These are phyloP conservation scores for Pythium brachiatum DNA, from an alignment of 352 stramenopile species.

Conservation along the genomic window DNA sequence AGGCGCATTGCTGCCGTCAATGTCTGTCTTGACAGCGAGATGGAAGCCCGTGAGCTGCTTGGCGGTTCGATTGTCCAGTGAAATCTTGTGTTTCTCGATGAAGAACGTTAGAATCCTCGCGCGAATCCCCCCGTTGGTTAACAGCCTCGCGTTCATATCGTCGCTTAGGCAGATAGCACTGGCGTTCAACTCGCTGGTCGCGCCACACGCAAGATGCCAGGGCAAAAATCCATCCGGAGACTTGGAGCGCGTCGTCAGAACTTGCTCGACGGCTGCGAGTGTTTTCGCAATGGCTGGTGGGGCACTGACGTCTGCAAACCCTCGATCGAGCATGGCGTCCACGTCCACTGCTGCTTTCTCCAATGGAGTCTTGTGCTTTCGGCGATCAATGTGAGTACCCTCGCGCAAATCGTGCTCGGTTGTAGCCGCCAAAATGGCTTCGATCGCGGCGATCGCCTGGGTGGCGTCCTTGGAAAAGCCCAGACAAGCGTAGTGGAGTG, in stretches of 20 bases:
- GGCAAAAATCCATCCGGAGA: constrained; percentile 37
- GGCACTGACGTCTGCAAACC: constrained; percentile 30
- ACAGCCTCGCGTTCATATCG: constrained; percentile 38
- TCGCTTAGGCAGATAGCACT: constrained; percentile 42
- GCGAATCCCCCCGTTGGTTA: constrained; percentile 39
- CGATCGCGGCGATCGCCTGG: constrained; percentile 33
- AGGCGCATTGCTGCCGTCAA: constrained; percentile 38
- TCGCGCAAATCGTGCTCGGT: constrained; percentile 26
- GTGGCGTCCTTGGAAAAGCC: constrained; percentile 39
- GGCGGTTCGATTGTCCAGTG: constrained; percentile 30
- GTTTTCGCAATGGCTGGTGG: constrained; percentile 38
- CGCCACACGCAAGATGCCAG: constrained; percentile 67
- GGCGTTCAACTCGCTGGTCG: constrained; percentile 32
- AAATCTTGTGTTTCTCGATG: constrained; percentile 30
- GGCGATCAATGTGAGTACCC: constrained; percentile 41
- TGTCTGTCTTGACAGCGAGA: constrained; percentile 35
- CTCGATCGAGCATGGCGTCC: constrained; percentile 50
- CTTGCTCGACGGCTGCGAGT: constrained; percentile 31
- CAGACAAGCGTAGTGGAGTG: constrained; percentile 69
- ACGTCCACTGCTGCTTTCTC: constrained; percentile 59
- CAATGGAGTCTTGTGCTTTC: constrained; percentile 51
- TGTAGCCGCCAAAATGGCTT: constrained; percentile 31
- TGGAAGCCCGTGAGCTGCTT: constrained; percentile 26
- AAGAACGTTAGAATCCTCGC: constrained; percentile 40
- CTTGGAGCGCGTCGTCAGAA: constrained; percentile 27